Base-by-base conservation (phyloP, 2,329 filamentous ascomycete species). In the Penicillium sp. region DNA sequence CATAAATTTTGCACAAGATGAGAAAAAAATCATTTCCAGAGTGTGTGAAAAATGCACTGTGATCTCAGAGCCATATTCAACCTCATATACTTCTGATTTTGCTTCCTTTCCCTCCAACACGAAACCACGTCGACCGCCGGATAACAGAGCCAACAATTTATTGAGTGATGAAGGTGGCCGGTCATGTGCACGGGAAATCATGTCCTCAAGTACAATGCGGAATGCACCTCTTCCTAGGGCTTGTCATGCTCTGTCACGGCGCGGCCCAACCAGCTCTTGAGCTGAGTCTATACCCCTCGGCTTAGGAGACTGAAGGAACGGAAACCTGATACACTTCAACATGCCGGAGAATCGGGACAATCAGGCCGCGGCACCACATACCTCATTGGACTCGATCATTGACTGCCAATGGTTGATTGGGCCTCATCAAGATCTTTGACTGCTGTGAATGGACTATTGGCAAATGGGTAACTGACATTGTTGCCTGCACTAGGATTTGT, bases 291-390 rank as follows among this genome's bases (percentile, higher is more conserved):
- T 51, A 47, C 50, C 23, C 8, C 27, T 35, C 18, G 36, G 23
- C n/a, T 7, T 35, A 29, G 43, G 7, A 53, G 45, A 57, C 50
- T 47, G 39, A 59, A 61, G 57, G 62, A 61, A 55, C 43, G 57
- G 58, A 57, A 51, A 58, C 55, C 45, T 34, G 53, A 48, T 53
- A 53, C 55, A 29, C 41, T 44, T 45, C 34, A 32, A 58, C 55
- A 62, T 61, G 36, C 59, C 50, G 46, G 23, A 27, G 48, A 42
- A 18, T 46, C 23, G 41, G 51, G 46, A 26, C 30, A 49, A 59
- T 19, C 58, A 50, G 45, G 18, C 56, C 59, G 44, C 51, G 55
- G 55, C 61, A 64, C 60, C 61, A 62, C 61, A 64, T 62, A 63
- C 56, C 53, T 55, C 38, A 53, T 45, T 38, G 42, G 35, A 34